These are phyloP conservation scores for Barnettozyma salicaria DNA, from an alignment of 805 yeast species.

Conservation along the genomic window DNA sequence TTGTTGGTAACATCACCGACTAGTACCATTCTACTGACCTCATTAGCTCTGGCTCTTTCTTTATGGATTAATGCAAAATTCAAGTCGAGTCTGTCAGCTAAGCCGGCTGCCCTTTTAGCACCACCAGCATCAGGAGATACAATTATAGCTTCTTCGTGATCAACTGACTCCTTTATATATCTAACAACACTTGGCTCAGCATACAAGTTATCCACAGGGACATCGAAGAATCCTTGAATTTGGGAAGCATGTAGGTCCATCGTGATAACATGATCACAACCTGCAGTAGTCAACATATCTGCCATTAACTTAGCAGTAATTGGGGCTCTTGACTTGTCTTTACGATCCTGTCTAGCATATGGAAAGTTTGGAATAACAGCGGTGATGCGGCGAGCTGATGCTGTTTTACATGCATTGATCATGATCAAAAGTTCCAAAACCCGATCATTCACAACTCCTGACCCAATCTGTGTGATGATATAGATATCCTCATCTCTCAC, in stretches of 20 bases:
- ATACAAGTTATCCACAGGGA: conserved; percentile 78
- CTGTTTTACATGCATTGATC: conserved; percentile 79
- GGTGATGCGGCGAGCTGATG: conserved; percentile 77
- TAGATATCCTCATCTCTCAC: conserved; percentile 82
- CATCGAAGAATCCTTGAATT: conserved; percentile 79
- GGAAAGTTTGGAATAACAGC: conserved; percentile 82
- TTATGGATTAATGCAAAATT: conserved; percentile 82
- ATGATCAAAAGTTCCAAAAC: conserved; percentile 69
- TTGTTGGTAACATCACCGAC: conserved; percentile 80
- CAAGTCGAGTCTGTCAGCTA: conserved; percentile 73
- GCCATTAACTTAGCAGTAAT: conserved; percentile 83
- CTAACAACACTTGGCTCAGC: conserved; percentile 80
- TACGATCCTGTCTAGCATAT: conserved; percentile 84
- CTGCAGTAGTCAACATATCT: conserved; percentile 75
- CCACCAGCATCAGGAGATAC: conserved; percentile 91
- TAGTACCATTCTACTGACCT: conserved; percentile 76
- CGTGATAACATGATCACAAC: conserved; percentile 81
- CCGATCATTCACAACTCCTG: conserved; percentile 71
- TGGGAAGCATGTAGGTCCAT: conserved; percentile 89
- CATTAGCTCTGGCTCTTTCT: conserved; percentile 79
- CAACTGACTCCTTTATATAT: conserved; percentile 59
- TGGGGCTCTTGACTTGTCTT: conserved; percentile 81
- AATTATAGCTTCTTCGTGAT: conserved; percentile 58
- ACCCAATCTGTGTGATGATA: conserved; percentile 73
- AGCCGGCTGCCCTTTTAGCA: conserved; percentile 81